Conservation (phyloP, 257 asterid genomes). For the Salvia rosmarinus region DNA sequence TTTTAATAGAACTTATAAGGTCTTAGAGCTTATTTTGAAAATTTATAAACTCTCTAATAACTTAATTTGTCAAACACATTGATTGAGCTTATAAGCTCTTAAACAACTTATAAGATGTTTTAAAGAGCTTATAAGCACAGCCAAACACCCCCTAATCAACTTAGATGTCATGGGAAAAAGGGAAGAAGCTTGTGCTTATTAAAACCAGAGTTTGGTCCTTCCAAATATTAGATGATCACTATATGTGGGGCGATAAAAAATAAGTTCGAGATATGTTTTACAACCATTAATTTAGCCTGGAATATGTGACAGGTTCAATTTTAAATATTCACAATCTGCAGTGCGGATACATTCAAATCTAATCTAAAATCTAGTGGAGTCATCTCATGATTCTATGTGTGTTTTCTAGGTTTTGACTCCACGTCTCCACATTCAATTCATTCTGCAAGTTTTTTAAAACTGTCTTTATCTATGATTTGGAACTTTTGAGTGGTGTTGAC, state of each 20-base stretch:
- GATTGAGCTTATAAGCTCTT: no score
- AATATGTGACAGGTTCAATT: not conserved
- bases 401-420: slow-evolving; percentile 6
- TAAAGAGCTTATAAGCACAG: no score
- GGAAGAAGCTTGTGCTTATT: no score
- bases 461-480: not conserved
- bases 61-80: no score
- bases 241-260: no score
- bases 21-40: no score
- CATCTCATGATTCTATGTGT: slow-evolving; percentile 4
- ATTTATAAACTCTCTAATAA: no score
- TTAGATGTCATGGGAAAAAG: no score
- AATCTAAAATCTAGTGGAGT: slow-evolving; percentile 19
- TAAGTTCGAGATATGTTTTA: no score
- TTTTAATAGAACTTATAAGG: no score
- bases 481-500: not conserved
- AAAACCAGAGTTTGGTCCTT: not conserved
- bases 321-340: not conserved
- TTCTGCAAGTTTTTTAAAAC: not conserved
- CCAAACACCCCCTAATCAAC: no score
- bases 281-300: not conserved
- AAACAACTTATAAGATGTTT: no score
- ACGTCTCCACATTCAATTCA: not conserved
- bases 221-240: not conserved
- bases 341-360: not conserved